A percentile compares a stretch with the other conserved stretches of the same genome.
Evolutionary conservation across 208 protist genomes (phyloP).

Genomic region (Crithidia bombi): DNA sequence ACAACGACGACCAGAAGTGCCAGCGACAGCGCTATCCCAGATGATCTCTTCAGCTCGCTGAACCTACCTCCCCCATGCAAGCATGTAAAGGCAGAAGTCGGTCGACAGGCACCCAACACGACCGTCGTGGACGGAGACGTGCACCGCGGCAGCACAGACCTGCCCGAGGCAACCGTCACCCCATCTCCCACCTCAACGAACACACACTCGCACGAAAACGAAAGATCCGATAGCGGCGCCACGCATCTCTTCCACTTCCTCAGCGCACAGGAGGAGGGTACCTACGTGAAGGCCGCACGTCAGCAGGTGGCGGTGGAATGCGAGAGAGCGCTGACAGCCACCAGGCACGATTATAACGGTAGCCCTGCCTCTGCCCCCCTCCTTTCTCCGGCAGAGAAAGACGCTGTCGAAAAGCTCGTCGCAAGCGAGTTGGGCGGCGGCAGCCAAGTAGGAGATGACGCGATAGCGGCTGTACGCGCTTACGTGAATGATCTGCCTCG

Average conservation of each 20-base stretch:
- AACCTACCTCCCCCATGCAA: conserved; percentile 29
- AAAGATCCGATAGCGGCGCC: background rate
- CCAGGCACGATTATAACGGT: background rate
- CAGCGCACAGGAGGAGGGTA: background rate
- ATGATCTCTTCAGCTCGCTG: conserved; percentile 13
- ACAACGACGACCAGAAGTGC: background rate
- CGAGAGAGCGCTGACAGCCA: conserved; percentile 6
- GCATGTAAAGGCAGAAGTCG: conserved; percentile 12
- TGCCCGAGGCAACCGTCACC: background rate
- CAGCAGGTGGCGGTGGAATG: conserved; percentile 35
- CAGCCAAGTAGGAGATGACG: background rate
- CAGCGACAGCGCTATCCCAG: background rate
- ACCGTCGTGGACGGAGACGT: too few relatives aligned
- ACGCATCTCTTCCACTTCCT: background rate
- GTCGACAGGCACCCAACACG: background rate
- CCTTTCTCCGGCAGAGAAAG: conserved; percentile 6
- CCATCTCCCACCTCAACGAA: background rate
- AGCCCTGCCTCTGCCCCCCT: background rate
- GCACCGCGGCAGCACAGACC: background rate
- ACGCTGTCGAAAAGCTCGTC: conserved; percentile 18
- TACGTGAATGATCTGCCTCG: conserved; percentile 11
- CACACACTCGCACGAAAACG: too few relatives aligned
- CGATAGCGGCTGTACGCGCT: background rate
- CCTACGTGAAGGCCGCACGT: conserved; percentile 21
- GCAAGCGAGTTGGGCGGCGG: background rate